Evolutionary conservation across 192 early-diverging fungal species (phyloP).

Genomic region (Backusella circina): DNA sequence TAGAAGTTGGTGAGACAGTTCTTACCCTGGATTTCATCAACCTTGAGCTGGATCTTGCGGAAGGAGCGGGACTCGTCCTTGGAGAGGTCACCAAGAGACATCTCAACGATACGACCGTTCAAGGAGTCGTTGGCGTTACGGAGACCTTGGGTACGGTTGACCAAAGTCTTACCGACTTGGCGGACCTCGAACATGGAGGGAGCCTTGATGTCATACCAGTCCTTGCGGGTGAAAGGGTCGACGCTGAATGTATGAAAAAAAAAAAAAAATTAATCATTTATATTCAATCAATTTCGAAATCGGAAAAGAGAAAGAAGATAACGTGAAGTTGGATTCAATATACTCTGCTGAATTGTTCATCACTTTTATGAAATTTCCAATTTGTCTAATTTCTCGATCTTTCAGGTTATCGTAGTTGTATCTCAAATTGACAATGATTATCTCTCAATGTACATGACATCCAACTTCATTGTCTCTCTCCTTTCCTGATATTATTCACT

Average conservation of each 20-base stretch:
- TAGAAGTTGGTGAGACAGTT: slow-evolving; percentile 99
- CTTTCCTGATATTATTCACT: not conserved
- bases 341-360: not conserved
- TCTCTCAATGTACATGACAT: not conserved
- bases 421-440: not conserved
- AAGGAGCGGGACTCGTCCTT: slow-evolving; percentile 89
- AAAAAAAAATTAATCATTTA: not conserved
- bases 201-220: slow-evolving; percentile 99
- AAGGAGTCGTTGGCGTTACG: slow-evolving; percentile 95
- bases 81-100: slow-evolving; percentile 95
- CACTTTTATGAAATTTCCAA: not conserved
- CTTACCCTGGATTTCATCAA: slow-evolving; percentile 97
- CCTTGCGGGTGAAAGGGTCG: slow-evolving; percentile 99
- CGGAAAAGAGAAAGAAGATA: slow-evolving; percentile 9
- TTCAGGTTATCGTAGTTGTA: not conserved
- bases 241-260: slow-evolving; percentile 54
- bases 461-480: not conserved
- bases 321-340: not conserved
- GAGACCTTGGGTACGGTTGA: slow-evolving; percentile 99
- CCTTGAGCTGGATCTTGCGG: slow-evolving; percentile 96
- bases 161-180: slow-evolving; percentile 97
- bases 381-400: not conserved
- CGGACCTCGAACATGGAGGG: slow-evolving; percentile 94
- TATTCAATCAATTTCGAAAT: not conserved
- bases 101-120: slow-evolving; percentile 95